phyloP scores from a whole-genome alignment of 495 filamentous ascomycete genomes.

The Podospora bellae-mahoneyi region DNA sequence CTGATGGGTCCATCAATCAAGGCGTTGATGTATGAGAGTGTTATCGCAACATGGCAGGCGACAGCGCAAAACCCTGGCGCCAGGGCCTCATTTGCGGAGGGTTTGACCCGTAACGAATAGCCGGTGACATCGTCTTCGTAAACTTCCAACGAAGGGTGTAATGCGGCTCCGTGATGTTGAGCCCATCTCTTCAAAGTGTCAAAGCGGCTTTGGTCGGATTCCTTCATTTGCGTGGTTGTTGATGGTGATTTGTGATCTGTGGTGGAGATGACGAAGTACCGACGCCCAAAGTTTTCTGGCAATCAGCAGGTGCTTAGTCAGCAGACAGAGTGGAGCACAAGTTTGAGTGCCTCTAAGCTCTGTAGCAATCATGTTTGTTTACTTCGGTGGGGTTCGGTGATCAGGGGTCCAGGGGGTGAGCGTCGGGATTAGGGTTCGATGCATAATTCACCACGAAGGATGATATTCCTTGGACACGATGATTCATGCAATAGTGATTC shows the following conservation, averaged over 20 bases:
- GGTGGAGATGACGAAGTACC: neutral
- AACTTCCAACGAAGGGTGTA: slow-evolving; percentile 45
- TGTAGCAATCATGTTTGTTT: neutral
- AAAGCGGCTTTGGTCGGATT: slow-evolving; percentile 21
- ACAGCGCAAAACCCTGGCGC: slow-evolving; percentile 35
- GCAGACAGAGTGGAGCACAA: neutral
- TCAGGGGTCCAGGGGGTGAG: no score
- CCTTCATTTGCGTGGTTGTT: slow-evolving; percentile 25
- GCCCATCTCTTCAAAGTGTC: slow-evolving; percentile 35
- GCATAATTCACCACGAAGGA: no score
- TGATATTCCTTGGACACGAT: no score
- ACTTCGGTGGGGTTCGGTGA: no score
- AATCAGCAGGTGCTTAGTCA: neutral
- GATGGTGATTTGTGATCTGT: neutral
- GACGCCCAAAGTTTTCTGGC: neutral
- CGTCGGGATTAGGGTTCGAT: no score
- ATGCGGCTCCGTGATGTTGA: slow-evolving; percentile 32
- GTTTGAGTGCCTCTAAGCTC: no score
- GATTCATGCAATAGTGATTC: no score
- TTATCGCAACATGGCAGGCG: slow-evolving; percentile 36
- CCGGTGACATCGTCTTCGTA: slow-evolving; percentile 43
- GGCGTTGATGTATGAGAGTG: slow-evolving; percentile 46
- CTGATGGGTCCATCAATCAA: slow-evolving; percentile 31
- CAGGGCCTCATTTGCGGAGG: slow-evolving; percentile 17
- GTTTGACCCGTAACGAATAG: slow-evolving; percentile 43